Evolutionary conservation across 768 basidiomycete species (phyloP).

Genomic region (Wakefieldia striispora): DNA sequence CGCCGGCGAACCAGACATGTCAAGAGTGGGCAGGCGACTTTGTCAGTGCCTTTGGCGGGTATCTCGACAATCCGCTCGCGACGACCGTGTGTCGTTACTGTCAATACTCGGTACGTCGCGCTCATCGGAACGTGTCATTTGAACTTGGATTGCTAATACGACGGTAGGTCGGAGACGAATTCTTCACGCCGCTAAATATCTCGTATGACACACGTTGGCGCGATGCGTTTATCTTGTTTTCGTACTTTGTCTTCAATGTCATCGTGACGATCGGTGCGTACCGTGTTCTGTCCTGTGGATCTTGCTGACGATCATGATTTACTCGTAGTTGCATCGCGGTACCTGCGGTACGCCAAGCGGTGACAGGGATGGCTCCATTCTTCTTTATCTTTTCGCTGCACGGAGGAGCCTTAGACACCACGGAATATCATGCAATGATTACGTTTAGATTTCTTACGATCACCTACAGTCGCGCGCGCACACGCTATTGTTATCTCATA

Average conservation of each 20-base stretch:
- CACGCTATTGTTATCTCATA: no score
- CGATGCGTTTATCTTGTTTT: conserved; percentile 64
- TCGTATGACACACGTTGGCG: conserved; percentile 60
- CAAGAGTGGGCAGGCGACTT: conserved; percentile 67
- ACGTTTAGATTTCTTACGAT: no score
- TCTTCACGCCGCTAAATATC: conserved; percentile 68
- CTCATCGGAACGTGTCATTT: not conserved
- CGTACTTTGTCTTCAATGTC: conserved; percentile 73
- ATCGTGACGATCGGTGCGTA: conserved; percentile 50
- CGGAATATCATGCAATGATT: no score
- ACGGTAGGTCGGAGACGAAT: conserved; percentile 59
- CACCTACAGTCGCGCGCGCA: no score
- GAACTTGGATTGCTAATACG: not conserved
- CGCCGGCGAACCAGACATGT: conserved; percentile 76
- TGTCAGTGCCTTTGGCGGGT: conserved; percentile 61
- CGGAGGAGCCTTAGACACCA: not conserved
- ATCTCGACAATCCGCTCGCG: conserved; percentile 65
- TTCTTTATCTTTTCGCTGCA: not conserved
- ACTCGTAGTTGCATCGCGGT: conserved; percentile 59
- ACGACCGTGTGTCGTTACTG: conserved; percentile 71
- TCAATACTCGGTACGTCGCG: conserved; percentile 44
- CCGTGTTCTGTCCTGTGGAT: not conserved
- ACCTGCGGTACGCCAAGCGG: conserved; percentile 69
- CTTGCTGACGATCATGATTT: not conserved
- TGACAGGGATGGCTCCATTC: not conserved